Evolutionary conservation across 306 rosid genomes (phyloP).

Genomic region (Vigna radiata): DNA sequence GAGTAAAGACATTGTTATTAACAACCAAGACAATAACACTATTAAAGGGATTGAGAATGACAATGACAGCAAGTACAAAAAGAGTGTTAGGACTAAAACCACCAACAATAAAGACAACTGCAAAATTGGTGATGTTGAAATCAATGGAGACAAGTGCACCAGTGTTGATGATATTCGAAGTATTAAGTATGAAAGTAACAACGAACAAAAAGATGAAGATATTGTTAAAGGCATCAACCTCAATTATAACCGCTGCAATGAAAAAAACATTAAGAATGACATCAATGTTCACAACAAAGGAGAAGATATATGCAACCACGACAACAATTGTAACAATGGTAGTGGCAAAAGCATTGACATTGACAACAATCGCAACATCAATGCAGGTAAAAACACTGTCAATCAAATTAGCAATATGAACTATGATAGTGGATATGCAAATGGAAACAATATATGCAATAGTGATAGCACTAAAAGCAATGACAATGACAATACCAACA

Average conservation of each 20-base stretch:
- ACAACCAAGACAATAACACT: background rate
- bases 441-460: background rate
- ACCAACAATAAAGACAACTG: rapidly evolving
- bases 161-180: no score
- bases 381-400: no score
- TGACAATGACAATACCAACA: no score
- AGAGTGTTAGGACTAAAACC: background rate
- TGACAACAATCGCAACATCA: background rate
- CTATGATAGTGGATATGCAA: background rate
- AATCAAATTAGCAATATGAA: background rate
- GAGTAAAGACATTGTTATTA: background rate
- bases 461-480: background rate
- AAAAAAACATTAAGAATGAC: no score
- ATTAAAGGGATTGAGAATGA: background rate
- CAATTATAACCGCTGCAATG: no score
- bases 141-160: background rate
- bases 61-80: background rate
- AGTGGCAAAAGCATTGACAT: no score
- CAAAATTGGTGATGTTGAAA: background rate
- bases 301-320: no score
- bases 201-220: no score
- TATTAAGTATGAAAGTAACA: no score
- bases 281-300: no score
- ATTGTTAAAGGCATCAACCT: no score
- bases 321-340: no score